Percentiles rank a stretch among this genome's conserved stretches.
These are phyloP conservation scores for Tilletia caries DNA, from an alignment of 1,284 basidiomycete species.

Conservation along the genomic window DNA sequence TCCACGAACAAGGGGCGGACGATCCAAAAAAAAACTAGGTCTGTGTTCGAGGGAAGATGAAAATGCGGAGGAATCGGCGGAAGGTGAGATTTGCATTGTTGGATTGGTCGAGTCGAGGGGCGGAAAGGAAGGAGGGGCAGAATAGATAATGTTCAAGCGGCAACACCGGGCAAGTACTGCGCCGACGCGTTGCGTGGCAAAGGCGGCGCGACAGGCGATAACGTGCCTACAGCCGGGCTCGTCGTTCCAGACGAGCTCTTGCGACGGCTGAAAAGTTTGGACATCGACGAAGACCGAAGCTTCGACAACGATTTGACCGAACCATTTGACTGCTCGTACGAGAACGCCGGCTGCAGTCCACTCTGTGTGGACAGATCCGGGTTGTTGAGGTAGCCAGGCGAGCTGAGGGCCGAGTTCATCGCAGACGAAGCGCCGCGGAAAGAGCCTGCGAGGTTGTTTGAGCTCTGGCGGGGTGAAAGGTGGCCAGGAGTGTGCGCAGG, in stretches of 20 bases:
- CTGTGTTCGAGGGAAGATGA: background rate
- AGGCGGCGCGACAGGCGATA: slow-evolving; percentile 3
- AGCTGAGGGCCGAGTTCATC: slow-evolving; percentile 5
- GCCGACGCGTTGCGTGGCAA: slow-evolving; percentile 2
- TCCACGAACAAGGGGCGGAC: no score
- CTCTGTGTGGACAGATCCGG: background rate
- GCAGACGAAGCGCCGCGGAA: background rate
- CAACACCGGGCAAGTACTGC: background rate
- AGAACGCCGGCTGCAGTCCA: background rate
- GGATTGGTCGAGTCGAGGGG: background rate
- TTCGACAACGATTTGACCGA: background rate
- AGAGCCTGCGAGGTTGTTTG: background rate
- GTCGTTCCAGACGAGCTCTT: background rate
- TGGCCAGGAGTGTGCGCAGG: background rate
- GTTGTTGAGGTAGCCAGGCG: background rate
- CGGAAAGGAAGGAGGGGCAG: background rate
- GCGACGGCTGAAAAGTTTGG: slow-evolving; percentile 10
- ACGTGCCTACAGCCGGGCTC: background rate
- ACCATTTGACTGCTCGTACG: background rate
- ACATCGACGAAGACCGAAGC: slow-evolving; percentile 1
- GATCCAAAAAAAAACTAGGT: no score
- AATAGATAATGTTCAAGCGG: background rate
- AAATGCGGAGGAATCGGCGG: background rate
- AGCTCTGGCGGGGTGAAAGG: slow-evolving; percentile 2
- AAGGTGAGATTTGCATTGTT: background rate